Evolutionary conservation across 352 stramenopile species (phyloP).

Genomic region (Stephanocyclus meneghinianus): DNA sequence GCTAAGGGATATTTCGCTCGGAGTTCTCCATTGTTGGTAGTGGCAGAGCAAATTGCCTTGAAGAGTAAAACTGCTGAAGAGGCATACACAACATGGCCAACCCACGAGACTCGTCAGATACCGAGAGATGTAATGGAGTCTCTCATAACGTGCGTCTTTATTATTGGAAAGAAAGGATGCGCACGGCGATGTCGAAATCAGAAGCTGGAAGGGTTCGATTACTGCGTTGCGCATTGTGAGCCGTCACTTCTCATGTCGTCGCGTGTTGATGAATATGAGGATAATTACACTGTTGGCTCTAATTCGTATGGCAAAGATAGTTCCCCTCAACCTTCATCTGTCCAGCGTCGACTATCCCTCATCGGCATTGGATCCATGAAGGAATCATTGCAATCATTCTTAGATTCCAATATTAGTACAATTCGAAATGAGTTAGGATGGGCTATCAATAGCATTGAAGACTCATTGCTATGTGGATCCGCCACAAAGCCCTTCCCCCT

Average conservation of each 20-base stretch:
- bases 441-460: constrained; percentile 49
- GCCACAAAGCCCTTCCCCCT: constrained; percentile 44
- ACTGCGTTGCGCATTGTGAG: constrained; percentile 44
- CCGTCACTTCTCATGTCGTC: constrained; percentile 14
- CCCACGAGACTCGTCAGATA: constrained; percentile 24
- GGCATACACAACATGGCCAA: constrained; percentile 20
- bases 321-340: neutral
- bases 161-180: constrained; percentile 15
- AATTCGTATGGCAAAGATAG: constrained; percentile 5
- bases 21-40: constrained; percentile 33
- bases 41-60: constrained; percentile 35
- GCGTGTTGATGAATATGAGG: constrained; percentile 3
- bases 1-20: constrained; percentile 19
- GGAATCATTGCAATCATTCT: constrained; percentile 29
- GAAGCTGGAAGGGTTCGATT: constrained; percentile 40
- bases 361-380: constrained; percentile 30
- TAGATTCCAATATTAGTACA: constrained; percentile 7
- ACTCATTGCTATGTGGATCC: constrained; percentile 46
- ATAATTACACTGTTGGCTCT: constrained; percentile 5
- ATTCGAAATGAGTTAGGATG: constrained; percentile 17
- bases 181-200: constrained; percentile 34
- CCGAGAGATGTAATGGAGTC: constrained; percentile 37
- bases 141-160: constrained; percentile 42
- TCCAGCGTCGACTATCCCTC: neutral
- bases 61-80: constrained; percentile 33